Evolutionary conservation across 345 rosid species (phyloP), one percentile per base, ranked within the genome.

Genomic region (Eutrema heterophyllum): DNA sequence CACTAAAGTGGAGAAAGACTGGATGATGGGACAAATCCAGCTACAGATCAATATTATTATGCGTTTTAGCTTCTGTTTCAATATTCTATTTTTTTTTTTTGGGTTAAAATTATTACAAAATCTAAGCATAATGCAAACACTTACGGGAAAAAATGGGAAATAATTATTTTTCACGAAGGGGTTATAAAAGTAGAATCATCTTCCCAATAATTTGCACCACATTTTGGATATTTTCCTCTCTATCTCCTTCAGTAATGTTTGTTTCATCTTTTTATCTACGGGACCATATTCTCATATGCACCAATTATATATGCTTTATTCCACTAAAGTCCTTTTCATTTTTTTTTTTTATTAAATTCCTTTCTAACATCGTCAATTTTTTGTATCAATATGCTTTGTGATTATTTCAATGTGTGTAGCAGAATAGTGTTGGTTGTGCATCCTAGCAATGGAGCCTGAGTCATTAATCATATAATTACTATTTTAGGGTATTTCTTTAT

Each of bases 231-330:
- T 49, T 44, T 43, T 46, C 35, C 0, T 64, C 58, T 55, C 24
- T 38, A 29, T 38, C 50, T 57, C n/a, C 27, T 30, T 67, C 24
- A 30, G 53, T 49, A 67, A 21, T 51, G 41, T 59, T 57, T 57
- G 67, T 54, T 58, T 58, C 73, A 50, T 50, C 46, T 41, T 33
- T 60, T 2, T 50, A 27, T 51, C 27, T 48, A 10, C 56, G 24
- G 69, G 57, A 60, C 56, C 64, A 61, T 75, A 59, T 60, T 60
- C 62, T 51, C 16, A 15, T 41, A 13, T 40, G 68, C 55, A 41
- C 73, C 55, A 51, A 51, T 66, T 48, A 56, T 68, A 41, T 40
- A 60, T 75, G 50, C 57, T 75, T 51, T 75, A 59, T 75, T 75
- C 68, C 63, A 26, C 7, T 30, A n/a, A 74, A 49, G 61, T 74